These are phyloP conservation scores for Tolypocladium ovalisporum DNA, from an alignment of 2,329 filamentous ascomycete genomes.

Conservation along the genomic window DNA sequence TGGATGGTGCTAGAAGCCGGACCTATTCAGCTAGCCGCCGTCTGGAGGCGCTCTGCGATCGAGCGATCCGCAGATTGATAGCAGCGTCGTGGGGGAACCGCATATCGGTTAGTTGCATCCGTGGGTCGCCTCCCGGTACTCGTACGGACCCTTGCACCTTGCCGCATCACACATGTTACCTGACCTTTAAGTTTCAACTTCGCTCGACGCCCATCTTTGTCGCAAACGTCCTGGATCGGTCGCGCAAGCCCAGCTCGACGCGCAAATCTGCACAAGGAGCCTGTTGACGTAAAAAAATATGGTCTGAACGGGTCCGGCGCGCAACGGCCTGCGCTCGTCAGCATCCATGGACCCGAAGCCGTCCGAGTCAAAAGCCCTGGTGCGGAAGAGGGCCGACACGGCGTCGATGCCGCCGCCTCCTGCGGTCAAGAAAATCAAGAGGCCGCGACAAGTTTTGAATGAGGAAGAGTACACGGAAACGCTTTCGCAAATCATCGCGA, in stretches of 20 bases:
- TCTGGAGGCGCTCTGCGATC: background rate
- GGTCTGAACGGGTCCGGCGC: background rate
- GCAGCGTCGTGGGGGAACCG: background rate
- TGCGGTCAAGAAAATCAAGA: slow-evolving; percentile 77
- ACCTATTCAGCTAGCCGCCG: background rate
- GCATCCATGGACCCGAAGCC: slow-evolving; percentile 25
- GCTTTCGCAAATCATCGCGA: slow-evolving; percentile 85
- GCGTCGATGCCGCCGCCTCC: slow-evolving; percentile 81
- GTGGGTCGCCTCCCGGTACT: background rate
- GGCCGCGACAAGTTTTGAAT: slow-evolving; percentile 77
- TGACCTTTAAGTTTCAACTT: background rate
- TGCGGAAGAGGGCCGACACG: slow-evolving; percentile 57
- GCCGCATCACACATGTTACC: background rate
- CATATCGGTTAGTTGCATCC: background rate
- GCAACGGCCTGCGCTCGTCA: background rate
- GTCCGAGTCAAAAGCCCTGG: slow-evolving; percentile 43
- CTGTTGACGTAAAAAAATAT: background rate
- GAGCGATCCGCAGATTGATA: background rate
- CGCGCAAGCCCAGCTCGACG: background rate
- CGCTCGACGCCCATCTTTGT: background rate
- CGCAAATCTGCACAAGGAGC: background rate
- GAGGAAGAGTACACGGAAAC: slow-evolving; percentile 90
- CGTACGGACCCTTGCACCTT: background rate
- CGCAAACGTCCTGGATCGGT: background rate
- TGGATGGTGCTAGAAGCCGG: background rate